phyloP scores from a whole-genome alignment of 495 filamentous ascomycete species.

The Filosporella fistucella region DNA sequence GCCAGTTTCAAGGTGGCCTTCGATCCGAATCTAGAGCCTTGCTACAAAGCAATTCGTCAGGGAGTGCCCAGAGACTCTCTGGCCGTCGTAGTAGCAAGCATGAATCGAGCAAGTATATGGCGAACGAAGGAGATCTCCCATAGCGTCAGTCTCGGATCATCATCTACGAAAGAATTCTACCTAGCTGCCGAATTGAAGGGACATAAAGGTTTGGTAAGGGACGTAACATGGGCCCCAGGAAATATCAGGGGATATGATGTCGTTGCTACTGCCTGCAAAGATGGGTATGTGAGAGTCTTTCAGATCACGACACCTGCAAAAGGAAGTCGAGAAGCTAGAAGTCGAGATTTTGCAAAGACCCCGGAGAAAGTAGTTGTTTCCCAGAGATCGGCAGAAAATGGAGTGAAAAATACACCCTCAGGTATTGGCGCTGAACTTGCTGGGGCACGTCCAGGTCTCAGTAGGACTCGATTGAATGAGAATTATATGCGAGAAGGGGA shows the following conservation, averaged over 20 bases:
- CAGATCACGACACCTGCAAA: slow-evolving; percentile 59
- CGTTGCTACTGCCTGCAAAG: slow-evolving; percentile 87
- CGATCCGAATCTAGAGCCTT: slow-evolving; percentile 75
- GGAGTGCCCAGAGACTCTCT: slow-evolving; percentile 70
- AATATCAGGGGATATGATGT: slow-evolving; percentile 83
- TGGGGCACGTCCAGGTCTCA: slow-evolving; percentile 36
- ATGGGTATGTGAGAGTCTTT: slow-evolving; percentile 83
- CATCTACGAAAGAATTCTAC: slow-evolving; percentile 64
- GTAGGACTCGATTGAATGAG: slow-evolving; percentile 25
- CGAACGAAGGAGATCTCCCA: slow-evolving; percentile 62
- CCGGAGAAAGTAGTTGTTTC: slow-evolving; percentile 18
- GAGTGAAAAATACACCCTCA: slow-evolving; percentile 29
- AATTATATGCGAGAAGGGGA: slow-evolving; percentile 32
- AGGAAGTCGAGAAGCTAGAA: slow-evolving; percentile 12
- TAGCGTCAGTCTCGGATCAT: slow-evolving; percentile 35
- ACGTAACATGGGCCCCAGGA: slow-evolving; percentile 89
- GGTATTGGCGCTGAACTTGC: slow-evolving; percentile 59
- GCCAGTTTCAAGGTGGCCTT: slow-evolving; percentile 80
- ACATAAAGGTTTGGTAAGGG: slow-evolving; percentile 74
- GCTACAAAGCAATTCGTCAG: slow-evolving; percentile 69
- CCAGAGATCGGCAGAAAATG: slow-evolving; percentile 13
- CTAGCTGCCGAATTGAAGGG: slow-evolving; percentile 67
- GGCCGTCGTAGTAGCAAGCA: slow-evolving; percentile 75
- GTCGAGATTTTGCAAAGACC: slow-evolving; percentile 14
- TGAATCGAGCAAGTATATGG: slow-evolving; percentile 75